These are phyloP conservation scores for Pelargonium citronellum DNA, from an alignment of 441 rosid genomes.

Conservation along the genomic window DNA sequence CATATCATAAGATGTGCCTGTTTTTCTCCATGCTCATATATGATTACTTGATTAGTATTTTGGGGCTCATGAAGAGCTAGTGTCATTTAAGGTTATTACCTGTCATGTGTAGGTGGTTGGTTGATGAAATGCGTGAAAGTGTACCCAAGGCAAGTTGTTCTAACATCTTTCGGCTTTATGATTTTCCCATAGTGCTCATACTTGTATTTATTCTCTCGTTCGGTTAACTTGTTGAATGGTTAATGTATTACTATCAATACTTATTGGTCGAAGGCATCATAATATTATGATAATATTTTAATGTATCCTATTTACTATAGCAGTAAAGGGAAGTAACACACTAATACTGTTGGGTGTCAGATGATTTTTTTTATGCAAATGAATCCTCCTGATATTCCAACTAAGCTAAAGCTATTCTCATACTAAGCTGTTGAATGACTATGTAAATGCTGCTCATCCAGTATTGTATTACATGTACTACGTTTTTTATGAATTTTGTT, in stretches of 20 bases:
- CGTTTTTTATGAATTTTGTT: background rate
- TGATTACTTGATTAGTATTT: background rate
- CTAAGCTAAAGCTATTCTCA: background rate
- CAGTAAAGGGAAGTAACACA: background rate
- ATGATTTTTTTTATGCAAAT: background rate
- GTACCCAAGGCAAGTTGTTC: conserved; percentile 72
- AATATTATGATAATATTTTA: background rate
- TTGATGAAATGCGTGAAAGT: conserved; percentile 84
- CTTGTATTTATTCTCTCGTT: background rate
- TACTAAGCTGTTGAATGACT: background rate
- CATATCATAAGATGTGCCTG: background rate
- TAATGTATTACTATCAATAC: background rate
- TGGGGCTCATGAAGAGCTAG: conserved; percentile 13
- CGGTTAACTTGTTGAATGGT: background rate
- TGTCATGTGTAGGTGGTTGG: conserved; percentile 67
- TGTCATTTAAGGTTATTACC: conserved; percentile 28
- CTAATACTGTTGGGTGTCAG: background rate
- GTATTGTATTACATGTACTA: background rate
- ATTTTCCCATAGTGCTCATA: background rate
- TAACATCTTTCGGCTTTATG: conserved; percentile 6
- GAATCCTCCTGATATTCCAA: background rate
- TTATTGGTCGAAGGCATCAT: background rate
- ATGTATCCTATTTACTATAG: background rate
- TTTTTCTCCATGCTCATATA: background rate
- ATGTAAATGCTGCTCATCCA: background rate